Evolutionary conservation across 2,329 filamentous ascomycete species (phyloP).

Genomic region (Penicillium sp.): DNA sequence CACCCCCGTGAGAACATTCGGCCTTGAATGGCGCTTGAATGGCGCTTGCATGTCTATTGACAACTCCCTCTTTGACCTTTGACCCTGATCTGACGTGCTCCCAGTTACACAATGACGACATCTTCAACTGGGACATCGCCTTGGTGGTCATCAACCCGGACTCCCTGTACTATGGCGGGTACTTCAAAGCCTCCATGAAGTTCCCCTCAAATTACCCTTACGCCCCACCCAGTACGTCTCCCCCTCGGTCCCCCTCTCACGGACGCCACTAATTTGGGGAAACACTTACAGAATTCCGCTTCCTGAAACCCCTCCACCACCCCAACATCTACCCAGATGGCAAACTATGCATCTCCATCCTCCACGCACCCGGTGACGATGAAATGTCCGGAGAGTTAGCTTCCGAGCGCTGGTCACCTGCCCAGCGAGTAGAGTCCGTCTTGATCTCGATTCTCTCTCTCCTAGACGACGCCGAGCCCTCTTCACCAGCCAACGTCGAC

Average conservation of each 20-base stretch:
- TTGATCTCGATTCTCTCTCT: constrained; percentile 89
- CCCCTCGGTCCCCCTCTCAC: background rate
- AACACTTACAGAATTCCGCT: constrained; percentile 68
- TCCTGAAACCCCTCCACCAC: constrained; percentile 77
- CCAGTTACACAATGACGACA: constrained; percentile 75
- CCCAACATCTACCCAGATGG: constrained; percentile 93
- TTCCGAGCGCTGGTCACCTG: constrained; percentile 89
- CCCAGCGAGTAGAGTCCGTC: constrained; percentile 92
- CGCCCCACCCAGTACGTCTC: constrained; percentile 65
- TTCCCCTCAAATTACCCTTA: constrained; percentile 91
- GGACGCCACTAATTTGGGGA: background rate
- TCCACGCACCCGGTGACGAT: constrained; percentile 89
- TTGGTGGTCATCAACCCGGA: constrained; percentile 92
- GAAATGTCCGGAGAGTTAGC: constrained; percentile 88
- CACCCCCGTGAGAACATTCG: background rate
- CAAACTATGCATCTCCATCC: constrained; percentile 91
- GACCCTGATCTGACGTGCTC: background rate
- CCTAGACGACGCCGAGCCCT: constrained; percentile 90
- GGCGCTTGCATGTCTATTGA: too few relatives aligned
- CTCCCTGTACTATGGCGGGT: constrained; percentile 88
- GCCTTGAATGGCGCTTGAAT: too few relatives aligned
- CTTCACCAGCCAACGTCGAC: constrained; percentile 92
- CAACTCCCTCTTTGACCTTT: background rate
- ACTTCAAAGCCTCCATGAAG: constrained; percentile 85
- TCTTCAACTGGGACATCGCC: constrained; percentile 83